Base-by-base conservation (phyloP, 305 asterid species). In the Fraxinus baroniana region DNA sequence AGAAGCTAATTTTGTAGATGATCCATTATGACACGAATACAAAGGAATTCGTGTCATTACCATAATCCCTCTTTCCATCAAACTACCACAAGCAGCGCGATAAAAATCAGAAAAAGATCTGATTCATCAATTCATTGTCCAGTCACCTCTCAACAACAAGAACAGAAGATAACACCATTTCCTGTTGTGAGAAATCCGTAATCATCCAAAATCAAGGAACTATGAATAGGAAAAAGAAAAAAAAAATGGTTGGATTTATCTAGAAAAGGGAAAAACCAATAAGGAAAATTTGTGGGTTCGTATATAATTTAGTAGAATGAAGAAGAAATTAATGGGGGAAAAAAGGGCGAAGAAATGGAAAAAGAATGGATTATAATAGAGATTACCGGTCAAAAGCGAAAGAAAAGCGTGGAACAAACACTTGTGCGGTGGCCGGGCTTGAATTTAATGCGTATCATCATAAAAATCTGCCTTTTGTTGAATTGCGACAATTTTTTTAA, bases 61-160 rank as follows among this genome's bases (percentile, higher is more conserved):
- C 85, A 28, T 49, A 55, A 57, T 7, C 64, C 87, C 72, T 68
- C 82, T 66, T 81, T 79, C 89, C 90, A 87, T 90, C 79, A 85
- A 76, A 82, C 76, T 52, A 76, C 49, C 13, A 72, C 79, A 49
- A 24, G 35, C 15, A 22, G 32, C 36, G 35, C 36, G n/a, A 8
- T 26, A 33, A 71, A 55, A 5, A 30, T 36, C 28, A 26, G 20
- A 49, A 20, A 1, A 74, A 66, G 9, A 4, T 18, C 13, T 24
- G 84, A 71, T 72, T 32, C 68, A 57, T 57, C 62, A 55, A 70
- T 32, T 73, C 49, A 20, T 30, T 44, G 17, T 17, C 17, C 73
- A 35, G 10, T 9, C 15, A 70, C 30, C 41, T 70, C 75, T 70
- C 75, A 70, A 30, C 75, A 30, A 30, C 41, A 70, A 70, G 75